Evolutionary conservation across 1,139 yeast species (phyloP), one percentile per base, ranked within the genome.

Genomic region (Geotrichum reessii): DNA sequence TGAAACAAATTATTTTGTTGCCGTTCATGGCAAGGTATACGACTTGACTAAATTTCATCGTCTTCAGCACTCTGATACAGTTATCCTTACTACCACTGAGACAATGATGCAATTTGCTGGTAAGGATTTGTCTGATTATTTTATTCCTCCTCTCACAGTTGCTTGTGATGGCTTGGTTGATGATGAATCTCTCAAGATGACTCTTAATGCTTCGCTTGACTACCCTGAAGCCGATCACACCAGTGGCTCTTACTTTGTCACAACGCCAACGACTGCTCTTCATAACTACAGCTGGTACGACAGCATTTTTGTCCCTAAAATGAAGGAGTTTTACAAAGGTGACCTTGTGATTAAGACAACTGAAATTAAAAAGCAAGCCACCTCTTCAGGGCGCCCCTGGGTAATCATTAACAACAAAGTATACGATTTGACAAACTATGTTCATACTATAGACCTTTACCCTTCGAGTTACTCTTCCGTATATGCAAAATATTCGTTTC

Each of bases 61-160:
- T 46, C 59, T 64, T 37, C 77, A 75, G 67, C 78, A 76, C 58
- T 73, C 78, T 1, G 78, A 75, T 58, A 69, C 65, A 27, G 70
- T 69, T 3, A 64, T 67, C 61, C 58, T 65, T 33, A 73, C 76
- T 1, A 58, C 68, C 0, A 54, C 71, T 3, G 59, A 53, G 12
- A 52, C 50, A 21, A 76, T 75, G 78, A 55, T 74, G 61, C 66
- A 65, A 25, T 70, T 74, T 62, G 78, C 75, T 2, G 78, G 78
- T 28, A 63, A 59, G 50, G 78, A 75, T 53, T 33, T 74, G 52
- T 64, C 72, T 21, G 72, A 69, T 51, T 75, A 74, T 63, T 75
- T 75, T 63, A 75, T 75, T 7, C 76, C 75, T n/a, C 78, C 78
- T 21, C 63, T 75, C 42, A 67, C 74, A 4, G 67, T 68, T 1